These are phyloP conservation scores for Pleurotus tuoliensis DNA, from an alignment of 768 basidiomycete species.

Conservation along the genomic window DNA sequence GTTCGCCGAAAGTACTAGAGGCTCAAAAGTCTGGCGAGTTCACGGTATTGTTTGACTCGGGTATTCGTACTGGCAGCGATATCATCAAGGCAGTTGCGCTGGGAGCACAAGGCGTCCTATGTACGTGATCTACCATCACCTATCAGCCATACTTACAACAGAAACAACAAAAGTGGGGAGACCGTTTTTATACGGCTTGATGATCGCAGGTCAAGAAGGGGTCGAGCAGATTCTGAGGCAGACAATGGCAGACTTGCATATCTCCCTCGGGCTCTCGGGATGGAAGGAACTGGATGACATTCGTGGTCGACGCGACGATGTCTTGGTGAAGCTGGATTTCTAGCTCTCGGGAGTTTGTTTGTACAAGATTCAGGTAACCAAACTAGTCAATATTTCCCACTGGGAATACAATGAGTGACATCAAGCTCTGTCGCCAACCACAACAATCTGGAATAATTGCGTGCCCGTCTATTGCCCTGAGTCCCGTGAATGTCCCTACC, in stretches of 20 bases:
- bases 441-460: no score
- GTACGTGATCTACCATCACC: conserved; percentile 36
- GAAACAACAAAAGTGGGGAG: conserved; percentile 43
- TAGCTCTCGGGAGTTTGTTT: not conserved
- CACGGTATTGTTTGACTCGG: conserved; percentile 72
- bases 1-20: conserved; percentile 49
- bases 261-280: conserved; percentile 59
- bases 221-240: conserved; percentile 69
- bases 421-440: no score
- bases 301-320: conserved; percentile 50
- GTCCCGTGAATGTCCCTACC: not conserved
- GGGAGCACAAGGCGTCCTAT: conserved; percentile 76
- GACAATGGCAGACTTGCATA: conserved; percentile 64
- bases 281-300: conserved; percentile 57
- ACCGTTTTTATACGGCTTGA: conserved; percentile 70
- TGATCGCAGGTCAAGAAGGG: conserved; percentile 66
- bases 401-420: no score
- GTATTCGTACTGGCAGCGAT: conserved; percentile 79
- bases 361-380: no score
- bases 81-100: conserved; percentile 81
- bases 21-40: conserved; percentile 59
- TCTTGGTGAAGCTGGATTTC: conserved; percentile 28
- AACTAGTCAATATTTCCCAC: no score
- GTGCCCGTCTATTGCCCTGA: not conserved
- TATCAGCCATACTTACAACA: conserved; percentile 17